These are phyloP conservation scores for Ophiocytium majus DNA, from an alignment of 352 stramenopile species.

Conservation along the genomic window DNA sequence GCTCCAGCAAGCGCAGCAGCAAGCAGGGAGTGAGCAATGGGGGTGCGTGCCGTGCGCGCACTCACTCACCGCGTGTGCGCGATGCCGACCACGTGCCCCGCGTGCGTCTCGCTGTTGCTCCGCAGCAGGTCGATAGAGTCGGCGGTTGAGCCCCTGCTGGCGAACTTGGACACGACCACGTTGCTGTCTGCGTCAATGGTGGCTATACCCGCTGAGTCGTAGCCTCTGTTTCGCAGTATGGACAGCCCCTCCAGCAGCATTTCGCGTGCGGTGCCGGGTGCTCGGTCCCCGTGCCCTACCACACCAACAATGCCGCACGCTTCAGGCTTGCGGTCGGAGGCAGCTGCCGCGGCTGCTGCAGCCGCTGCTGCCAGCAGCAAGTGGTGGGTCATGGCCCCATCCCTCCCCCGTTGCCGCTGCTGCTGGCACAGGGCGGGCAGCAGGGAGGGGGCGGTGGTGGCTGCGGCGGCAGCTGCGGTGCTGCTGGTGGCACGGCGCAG, in stretches of 20 bases:
- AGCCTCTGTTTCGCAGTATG: slow-evolving; percentile 87
- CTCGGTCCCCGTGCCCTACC: slow-evolving; percentile 29
- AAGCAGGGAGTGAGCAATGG: too few relatives aligned
- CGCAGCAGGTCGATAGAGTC: slow-evolving; percentile 68
- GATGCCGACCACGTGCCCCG: slow-evolving; percentile 87
- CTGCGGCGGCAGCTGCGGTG: too few relatives aligned
- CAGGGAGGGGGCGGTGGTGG: too few relatives aligned
- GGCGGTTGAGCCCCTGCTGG: slow-evolving; percentile 66
- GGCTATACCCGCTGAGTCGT: slow-evolving; percentile 94
- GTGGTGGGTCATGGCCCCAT: too few relatives aligned
- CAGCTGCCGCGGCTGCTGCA: not conserved
- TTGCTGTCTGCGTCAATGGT: slow-evolving; percentile 71
- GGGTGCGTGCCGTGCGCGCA: too few relatives aligned
- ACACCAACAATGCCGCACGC: slow-evolving; percentile 46
- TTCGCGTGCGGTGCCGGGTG: slow-evolving; percentile 17
- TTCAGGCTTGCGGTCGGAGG: slow-evolving; percentile 13
- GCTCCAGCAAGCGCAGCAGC: too few relatives aligned
- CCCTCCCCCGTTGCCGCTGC: too few relatives aligned
- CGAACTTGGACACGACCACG: slow-evolving; percentile 87
- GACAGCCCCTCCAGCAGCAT: slow-evolving; percentile 73
- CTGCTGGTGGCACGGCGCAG: too few relatives aligned
- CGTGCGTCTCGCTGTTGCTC: slow-evolving; percentile 69
- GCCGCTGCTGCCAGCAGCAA: slow-evolving; percentile 19
- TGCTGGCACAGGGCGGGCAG: too few relatives aligned
- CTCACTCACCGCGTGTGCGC: slow-evolving; percentile 91